Conservation (phyloP, 139 green algal species). For the Mesotaenium endlicherianum region DNA sequence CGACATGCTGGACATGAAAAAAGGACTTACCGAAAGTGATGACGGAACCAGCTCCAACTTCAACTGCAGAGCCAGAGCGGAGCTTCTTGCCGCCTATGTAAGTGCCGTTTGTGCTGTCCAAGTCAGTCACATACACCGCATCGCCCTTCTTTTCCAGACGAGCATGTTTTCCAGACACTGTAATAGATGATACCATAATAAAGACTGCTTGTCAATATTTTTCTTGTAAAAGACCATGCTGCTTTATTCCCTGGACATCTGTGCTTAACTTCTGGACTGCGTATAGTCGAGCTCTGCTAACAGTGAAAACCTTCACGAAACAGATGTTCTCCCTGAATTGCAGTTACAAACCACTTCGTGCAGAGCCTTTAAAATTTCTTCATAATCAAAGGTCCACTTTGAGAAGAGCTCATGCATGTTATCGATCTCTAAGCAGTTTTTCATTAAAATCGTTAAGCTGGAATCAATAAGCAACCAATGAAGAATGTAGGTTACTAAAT, state of each 20-base stretch:
- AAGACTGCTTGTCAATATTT: not conserved
- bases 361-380: too few relatives aligned
- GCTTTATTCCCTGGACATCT: not conserved
- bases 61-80: not conserved
- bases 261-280: not conserved
- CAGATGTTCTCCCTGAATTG: not conserved
- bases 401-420: too few relatives aligned
- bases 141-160: slow-evolving; percentile 17
- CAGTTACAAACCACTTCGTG: too few relatives aligned
- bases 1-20: too few relatives aligned
- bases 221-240: not conserved
- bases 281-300: not conserved
- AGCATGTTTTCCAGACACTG: slow-evolving; percentile 25
- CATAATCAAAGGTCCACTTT: too few relatives aligned
- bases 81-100: not conserved
- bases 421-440: too few relatives aligned
- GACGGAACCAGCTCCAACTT: not conserved
- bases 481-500: not conserved
- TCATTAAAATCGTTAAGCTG: too few relatives aligned
- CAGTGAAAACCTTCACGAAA: not conserved
- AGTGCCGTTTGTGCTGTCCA: slow-evolving; percentile 37
- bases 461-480: not conserved
- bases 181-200: not conserved
- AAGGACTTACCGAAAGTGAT: slow-evolving; percentile 21
- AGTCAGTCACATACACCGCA: slow-evolving; percentile 19